Percentiles rank a stretch among this genome's conserved stretches.
phyloP scores from a whole-genome alignment of 331 rosid species.

The Rhamnella rubrinervis region DNA sequence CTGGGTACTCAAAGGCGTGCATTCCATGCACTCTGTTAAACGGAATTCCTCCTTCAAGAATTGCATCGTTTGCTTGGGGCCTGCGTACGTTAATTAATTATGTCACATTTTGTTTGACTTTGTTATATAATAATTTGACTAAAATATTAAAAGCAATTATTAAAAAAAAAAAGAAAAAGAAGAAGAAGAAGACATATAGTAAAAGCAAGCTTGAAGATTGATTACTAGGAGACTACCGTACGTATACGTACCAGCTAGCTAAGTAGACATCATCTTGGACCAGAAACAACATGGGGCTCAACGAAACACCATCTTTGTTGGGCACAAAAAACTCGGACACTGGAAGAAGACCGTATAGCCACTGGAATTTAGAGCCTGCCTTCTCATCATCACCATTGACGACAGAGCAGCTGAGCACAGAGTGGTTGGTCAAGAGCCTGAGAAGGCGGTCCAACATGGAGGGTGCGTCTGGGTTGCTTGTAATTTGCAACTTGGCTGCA shows the following conservation, averaged over 20 bases:
- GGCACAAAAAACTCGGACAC: conserved; percentile 29
- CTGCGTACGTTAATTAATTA: background rate
- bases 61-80: conserved; percentile 8
- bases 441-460: background rate
- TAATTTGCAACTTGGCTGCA: background rate
- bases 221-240: background rate
- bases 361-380: background rate
- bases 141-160: too few species aligned
- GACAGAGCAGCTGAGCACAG: background rate
- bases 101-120: too few species aligned
- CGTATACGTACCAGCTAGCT: background rate
- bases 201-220: too few species aligned
- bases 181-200: too few species aligned
- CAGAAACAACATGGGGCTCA: conserved; percentile 29
- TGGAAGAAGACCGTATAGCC: conserved; percentile 32
- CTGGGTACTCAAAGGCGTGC: conserved; percentile 19
- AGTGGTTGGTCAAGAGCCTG: background rate
- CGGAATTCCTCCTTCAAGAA: conserved; percentile 25
- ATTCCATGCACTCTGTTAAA: conserved; percentile 23
- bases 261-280: conserved; percentile 16
- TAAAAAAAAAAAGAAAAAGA: too few species aligned
- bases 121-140: too few species aligned
- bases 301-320: conserved; percentile 28
- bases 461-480: background rate
- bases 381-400: background rate